phyloP scores from a whole-genome alignment of 1,284 basidiomycete species.

The Takashimella tepidaria region DNA sequence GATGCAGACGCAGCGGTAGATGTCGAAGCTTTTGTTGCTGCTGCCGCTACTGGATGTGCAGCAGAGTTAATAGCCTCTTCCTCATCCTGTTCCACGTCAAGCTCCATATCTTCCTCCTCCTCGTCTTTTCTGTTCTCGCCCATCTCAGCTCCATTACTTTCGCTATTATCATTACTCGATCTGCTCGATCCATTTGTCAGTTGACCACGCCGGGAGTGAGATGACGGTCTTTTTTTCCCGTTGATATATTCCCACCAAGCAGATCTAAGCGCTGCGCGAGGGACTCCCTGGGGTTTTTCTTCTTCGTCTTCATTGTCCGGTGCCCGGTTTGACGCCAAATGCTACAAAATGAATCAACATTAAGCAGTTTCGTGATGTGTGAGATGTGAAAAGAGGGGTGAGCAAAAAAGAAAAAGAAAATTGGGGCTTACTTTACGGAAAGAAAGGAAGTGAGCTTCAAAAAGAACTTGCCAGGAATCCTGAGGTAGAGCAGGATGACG shows the following conservation, averaged over 20 bases:
- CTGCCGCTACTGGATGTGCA: not conserved
- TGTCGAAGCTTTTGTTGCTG: too few relatives aligned
- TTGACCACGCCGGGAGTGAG: too few relatives aligned
- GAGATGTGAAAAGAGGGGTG: too few relatives aligned
- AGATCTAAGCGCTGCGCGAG: constrained; percentile 9
- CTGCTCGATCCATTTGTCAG: too few relatives aligned
- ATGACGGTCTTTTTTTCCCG: constrained; percentile 8
- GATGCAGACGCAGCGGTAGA: too few relatives aligned
- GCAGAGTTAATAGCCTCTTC: constrained; percentile 14
- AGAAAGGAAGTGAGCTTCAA: constrained; percentile 26
- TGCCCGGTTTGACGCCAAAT: too few relatives aligned
- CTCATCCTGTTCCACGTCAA: constrained; percentile 11
- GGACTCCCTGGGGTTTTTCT: not conserved
- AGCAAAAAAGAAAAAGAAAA: not conserved
- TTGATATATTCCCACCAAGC: constrained; percentile 19
- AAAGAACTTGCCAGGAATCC: constrained; percentile 29
- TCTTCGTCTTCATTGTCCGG: too few relatives aligned
- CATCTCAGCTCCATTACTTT: constrained; percentile 2
- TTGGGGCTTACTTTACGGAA: constrained; percentile 23
- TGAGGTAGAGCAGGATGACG: constrained; percentile 24
- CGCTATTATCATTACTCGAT: too few relatives aligned
- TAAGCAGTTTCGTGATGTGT: too few relatives aligned
- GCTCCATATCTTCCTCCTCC: constrained; percentile 7
- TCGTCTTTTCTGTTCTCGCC: constrained; percentile 11
- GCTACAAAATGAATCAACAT: too few relatives aligned